Conservation (phyloP, 2,329 filamentous ascomycete genomes). For the Cercospora sp. region DNA sequence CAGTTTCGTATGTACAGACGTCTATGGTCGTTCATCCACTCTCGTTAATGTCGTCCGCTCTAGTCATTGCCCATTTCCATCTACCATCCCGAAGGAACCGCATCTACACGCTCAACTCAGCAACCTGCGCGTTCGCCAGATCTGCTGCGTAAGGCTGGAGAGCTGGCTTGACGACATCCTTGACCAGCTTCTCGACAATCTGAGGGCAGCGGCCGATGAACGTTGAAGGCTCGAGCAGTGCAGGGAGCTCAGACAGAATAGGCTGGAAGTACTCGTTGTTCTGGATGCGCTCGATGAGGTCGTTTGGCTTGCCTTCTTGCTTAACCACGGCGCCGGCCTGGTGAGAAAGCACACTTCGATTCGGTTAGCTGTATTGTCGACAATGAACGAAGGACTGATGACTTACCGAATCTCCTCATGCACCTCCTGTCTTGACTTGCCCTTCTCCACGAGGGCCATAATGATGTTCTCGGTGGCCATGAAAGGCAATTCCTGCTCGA, state of each 20-base stretch:
- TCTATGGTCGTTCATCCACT: background rate
- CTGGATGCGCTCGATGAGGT: conserved; percentile 77
- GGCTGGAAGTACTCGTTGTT: conserved; percentile 69
- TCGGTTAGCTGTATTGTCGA: conserved; percentile 3
- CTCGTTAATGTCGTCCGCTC: background rate
- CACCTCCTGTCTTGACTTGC: conserved; percentile 72
- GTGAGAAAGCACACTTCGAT: conserved; percentile 66
- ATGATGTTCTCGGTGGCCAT: conserved; percentile 61
- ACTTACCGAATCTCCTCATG: conserved; percentile 73
- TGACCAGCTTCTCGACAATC: conserved; percentile 43
- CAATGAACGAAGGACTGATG: background rate
- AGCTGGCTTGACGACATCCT: conserved; percentile 40
- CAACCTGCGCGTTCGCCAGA: conserved; percentile 30
- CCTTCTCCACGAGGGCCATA: conserved; percentile 73
- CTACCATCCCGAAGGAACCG: background rate
- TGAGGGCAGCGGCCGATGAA: conserved; percentile 44
- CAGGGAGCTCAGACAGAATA: conserved; percentile 40
- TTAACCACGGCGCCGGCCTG: conserved; percentile 71
- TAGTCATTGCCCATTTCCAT: background rate
- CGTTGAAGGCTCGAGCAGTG: conserved; percentile 40
- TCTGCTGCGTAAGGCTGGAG: conserved; percentile 38
- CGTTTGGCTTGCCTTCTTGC: conserved; percentile 72
- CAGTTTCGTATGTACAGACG: background rate
- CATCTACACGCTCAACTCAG: conserved; percentile 35
- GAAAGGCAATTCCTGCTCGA: conserved; percentile 80